Evolutionary conservation across 495 filamentous ascomycete genomes (phyloP).

Genomic region (Saxophila tyrrhenica): DNA sequence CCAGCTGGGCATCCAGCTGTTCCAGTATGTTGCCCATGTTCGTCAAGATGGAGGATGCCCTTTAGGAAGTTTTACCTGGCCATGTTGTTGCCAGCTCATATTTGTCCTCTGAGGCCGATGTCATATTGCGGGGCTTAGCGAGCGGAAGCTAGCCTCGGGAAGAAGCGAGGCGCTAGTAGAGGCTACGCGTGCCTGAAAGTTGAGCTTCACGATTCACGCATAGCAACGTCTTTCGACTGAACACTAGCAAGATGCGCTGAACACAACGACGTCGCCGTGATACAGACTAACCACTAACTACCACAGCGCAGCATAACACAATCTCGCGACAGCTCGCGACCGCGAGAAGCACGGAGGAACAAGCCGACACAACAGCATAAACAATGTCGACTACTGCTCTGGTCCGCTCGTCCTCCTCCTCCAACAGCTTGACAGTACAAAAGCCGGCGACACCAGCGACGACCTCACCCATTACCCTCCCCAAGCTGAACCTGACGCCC

Average conservation of each 20-base stretch:
- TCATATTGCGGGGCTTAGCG: neutral
- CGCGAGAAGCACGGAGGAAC: too few relatives aligned
- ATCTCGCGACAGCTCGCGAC: too few relatives aligned
- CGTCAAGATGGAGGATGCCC: too few relatives aligned
- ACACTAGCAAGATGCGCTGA: neutral
- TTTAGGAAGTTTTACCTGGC: too few relatives aligned
- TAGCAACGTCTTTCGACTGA: too few relatives aligned
- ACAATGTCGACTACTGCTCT: slow-evolving; percentile 9
- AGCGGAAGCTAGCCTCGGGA: too few relatives aligned
- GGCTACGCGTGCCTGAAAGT: too few relatives aligned
- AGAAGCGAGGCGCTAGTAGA: too few relatives aligned
- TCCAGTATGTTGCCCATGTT: slow-evolving; percentile 25
- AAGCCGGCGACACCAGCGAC: neutral
- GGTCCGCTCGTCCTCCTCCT: slow-evolving; percentile 4
- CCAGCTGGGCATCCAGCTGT: slow-evolving; percentile 56
- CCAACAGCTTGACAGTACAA: slow-evolving; percentile 1
- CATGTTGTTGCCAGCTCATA: neutral
- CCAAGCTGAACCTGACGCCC: slow-evolving; percentile 9
- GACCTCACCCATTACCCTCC: slow-evolving; percentile 1
- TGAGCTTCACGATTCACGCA: too few relatives aligned
- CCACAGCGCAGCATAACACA: neutral
- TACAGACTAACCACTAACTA: neutral
- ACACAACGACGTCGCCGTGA: too few relatives aligned
- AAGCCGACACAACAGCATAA: neutral
- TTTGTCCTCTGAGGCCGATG: neutral